A percentile compares a stretch with the other conserved stretches of the same genome.
phyloP scores from a whole-genome alignment of 805 yeast species.

The Kazachstania martiniae region DNA sequence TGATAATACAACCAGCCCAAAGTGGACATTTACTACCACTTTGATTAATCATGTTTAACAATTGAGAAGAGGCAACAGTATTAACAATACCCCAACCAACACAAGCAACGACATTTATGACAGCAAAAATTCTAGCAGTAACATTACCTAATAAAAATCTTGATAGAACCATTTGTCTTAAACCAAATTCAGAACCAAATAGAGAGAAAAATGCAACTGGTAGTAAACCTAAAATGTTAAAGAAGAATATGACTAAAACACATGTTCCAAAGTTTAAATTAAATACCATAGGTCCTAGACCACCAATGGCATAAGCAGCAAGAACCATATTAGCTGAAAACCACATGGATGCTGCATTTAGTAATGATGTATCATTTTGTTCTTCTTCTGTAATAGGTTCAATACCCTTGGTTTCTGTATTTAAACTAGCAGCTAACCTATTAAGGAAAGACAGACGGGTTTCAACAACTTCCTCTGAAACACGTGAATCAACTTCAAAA shows the following conservation, averaged over 20 bases:
- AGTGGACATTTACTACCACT: slow-evolving; percentile 53
- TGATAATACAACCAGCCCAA: slow-evolving; percentile 80
- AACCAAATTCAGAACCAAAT: slow-evolving; percentile 76
- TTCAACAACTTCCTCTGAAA: slow-evolving; percentile 5
- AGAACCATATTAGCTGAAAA: slow-evolving; percentile 80
- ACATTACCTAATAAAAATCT: slow-evolving; percentile 67
- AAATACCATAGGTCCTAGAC: slow-evolving; percentile 51
- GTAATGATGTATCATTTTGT: slow-evolving; percentile 53
- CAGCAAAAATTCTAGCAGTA: slow-evolving; percentile 66
- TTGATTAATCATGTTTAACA: slow-evolving; percentile 63
- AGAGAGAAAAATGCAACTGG: slow-evolving; percentile 78
- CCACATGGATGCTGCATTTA: slow-evolving; percentile 82
- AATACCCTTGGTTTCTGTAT: slow-evolving; percentile 62
- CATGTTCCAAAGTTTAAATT: slow-evolving; percentile 67
- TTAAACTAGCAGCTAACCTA: slow-evolving; percentile 18
- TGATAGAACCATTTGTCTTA: slow-evolving; percentile 79
- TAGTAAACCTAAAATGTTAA: slow-evolving; percentile 57
- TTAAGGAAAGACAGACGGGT: slow-evolving; percentile 15
- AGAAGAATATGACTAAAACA: slow-evolving; percentile 56
- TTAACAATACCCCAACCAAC: slow-evolving; percentile 95
- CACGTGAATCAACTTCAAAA: slow-evolving; percentile 4
- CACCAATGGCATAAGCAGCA: slow-evolving; percentile 75
- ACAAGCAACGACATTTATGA: slow-evolving; percentile 74
- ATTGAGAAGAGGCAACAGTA: slow-evolving; percentile 80
- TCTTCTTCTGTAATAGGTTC: slow-evolving; percentile 66